Evolutionary conservation across 192 early-diverging fungal species (phyloP), one percentile per base, ranked within the genome.

Genomic region (Backusella sp.): DNA sequence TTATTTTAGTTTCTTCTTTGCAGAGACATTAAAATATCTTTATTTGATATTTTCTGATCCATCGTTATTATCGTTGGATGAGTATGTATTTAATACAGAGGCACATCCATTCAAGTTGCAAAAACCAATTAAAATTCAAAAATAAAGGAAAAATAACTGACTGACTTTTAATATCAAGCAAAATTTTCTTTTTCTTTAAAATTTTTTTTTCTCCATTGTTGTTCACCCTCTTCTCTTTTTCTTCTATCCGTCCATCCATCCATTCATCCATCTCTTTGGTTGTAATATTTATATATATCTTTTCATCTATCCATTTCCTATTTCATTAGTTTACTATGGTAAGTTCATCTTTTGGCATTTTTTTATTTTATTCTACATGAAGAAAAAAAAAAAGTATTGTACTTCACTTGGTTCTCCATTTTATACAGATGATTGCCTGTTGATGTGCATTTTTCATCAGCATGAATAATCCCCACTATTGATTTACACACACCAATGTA

Each of bases 71-170:
- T 85, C 86, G 12, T 73, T 91, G 70, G 84, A 87, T 32, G 79
- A 88, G n/a, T 92, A 84, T 68, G 87, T 92, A 0, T 92, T 92
- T 79, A 93, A 92, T 75, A 93, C 92, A 14, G 92, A 92, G 76
- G 91, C 90, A 11, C 92, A 92, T 74, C 90, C 90, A 21, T 79
- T 92, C 17, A 83, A 94, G 44, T 90, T 81, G 0, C 28, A 62
- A 21, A 68, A 30, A 0, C 70, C 79, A 37, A 53, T 77, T 17
- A 32, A 75, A 26, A 49, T 81, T 4, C 80, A 81, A 72, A 26
- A 21, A 59, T 59, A 59, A 59, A 19, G 2, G 6, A 19, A 53
- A 53, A 53, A 53, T 19, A 15, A 11, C 6, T 9, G 12, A 3
- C 53, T 59, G 53, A 59, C 53, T 59, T 59, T 67, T 44, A 70